Conservation (phyloP, 495 filamentous ascomycete species). For the Penicillium subrubescens region DNA sequence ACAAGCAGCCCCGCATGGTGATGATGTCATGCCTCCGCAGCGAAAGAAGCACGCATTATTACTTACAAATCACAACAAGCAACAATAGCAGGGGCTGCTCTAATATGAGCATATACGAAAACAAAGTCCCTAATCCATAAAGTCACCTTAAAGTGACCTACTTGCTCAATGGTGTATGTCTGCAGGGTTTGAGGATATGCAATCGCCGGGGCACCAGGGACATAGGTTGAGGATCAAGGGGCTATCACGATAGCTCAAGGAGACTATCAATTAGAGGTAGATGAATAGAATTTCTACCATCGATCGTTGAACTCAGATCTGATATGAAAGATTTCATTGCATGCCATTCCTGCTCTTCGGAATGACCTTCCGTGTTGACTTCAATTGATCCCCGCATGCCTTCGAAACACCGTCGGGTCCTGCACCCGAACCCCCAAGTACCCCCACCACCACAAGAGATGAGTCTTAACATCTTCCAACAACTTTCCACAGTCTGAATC, state of each 20-base stretch:
- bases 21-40: neutral
- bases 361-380: neutral
- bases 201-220: too few relatives aligned
- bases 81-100: too few relatives aligned
- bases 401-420: neutral
- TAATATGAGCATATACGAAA: too few relatives aligned
- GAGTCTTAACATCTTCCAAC: neutral
- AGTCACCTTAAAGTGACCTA: too few relatives aligned
- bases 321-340: neutral
- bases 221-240: too few relatives aligned
- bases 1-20: neutral
- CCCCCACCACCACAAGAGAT: neutral
- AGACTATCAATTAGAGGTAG: too few relatives aligned
- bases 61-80: too few relatives aligned
- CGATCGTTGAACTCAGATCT: neutral
- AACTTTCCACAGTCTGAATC: neutral
- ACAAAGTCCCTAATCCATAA: too few relatives aligned
- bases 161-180: too few relatives aligned
- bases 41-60: neutral
- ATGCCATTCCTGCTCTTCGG: neutral
- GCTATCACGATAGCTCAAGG: too few relatives aligned
- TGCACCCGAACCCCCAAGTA: neutral
- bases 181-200: too few relatives aligned
- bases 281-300: neutral
- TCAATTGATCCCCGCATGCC: neutral